Evolutionary conservation across 106 monocot species (phyloP), one percentile per base, ranked within the genome.

Genomic region (Acanthochlamys bracteata): DNA sequence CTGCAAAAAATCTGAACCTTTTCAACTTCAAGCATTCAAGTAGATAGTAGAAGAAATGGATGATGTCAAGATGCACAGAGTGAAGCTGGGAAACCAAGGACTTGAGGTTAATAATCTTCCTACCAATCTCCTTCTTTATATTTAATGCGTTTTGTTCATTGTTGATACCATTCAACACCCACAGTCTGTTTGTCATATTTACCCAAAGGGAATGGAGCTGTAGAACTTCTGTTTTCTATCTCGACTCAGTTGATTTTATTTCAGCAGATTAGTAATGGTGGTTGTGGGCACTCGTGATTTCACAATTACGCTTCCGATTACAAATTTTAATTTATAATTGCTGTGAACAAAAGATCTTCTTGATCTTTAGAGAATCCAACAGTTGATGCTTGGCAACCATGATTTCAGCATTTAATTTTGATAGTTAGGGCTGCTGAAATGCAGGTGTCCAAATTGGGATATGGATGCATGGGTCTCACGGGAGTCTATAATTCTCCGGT

Each of bases 381-480:
- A n/a, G n/a, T 57, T 57, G 21, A 11, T 57, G 4, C 1, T 23
- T 57, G 24, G 57, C 57, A 58, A 58, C 0, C 14, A 58, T 2
- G 13, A 58, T 58, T 25, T 13, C 20, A 23, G 24, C n/a, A n/a
- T n/a, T 22, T 13, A 24, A 20, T 24, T 45, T 13, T 45, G 13
- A 45, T 45, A 45, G 43, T n/a, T n/a, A 45, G 43, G 10, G 13
- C 7, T 45, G 43, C 10, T 45, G 13, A 45, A 45, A 45, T 45
- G 7, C 61, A 92, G 92, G 92, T 88, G 4, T 93, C 92, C 13
- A 93, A 83, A 63, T 39, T 93, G 42, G 93, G 93, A 0, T 83
- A 89, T 69, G 93, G 93, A 4, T 93, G 93, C 63, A 81, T 89
- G 89, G 70, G 86, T 20, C 86, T 93, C n/a, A 74, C 74, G 4